Base-by-base conservation (phyloP, 345 rosid genomes). In the Brassica cretica region DNA sequence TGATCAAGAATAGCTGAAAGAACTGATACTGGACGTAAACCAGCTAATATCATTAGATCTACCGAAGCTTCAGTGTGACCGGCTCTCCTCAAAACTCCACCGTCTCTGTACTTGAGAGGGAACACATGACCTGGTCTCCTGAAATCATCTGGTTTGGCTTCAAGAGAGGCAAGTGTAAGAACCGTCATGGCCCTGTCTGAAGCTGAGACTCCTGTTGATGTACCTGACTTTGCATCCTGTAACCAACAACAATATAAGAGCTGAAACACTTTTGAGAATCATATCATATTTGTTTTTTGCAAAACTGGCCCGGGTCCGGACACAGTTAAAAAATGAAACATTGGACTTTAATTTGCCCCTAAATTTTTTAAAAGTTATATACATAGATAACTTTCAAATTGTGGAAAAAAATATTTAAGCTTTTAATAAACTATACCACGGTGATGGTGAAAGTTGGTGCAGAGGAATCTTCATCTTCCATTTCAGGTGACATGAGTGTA, bases 71-170 rank as follows among this genome's bases (percentile, higher is more conserved):
- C 96, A 0, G 98, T 91, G 80, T 90, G 97, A 21, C 93, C 96
- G 15, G 94, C 94, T 81, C 98, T 88, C 67, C 97, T 82, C 24
- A 90, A 72, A 65, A 93, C 90, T 46, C 98, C 98, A n/a, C 97
- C 98, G 0, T 88, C 86, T 62, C 94, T 76, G 81, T 91, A 91
- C 87, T 89, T 90, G 5, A 93, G 90, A 14, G 97, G 97, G 73
- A 93, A 93, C n/a, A 91, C 95, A 75, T 91, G 97, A 8, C 96
- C 98, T 14, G 97, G 94, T 75, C 85, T 88, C 84, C 94, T 89
- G 74, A 93, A 90, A 69, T 93, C 90, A 37, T 82, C 89, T 18
- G 94, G 85, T 63, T 81, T 88, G 25, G 91, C 85, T 46, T 84
- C 81, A 0, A 84, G 80, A 46, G 94, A 85, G 6, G 98, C 81